These are phyloP conservation scores for Cochlearia excelsa DNA, from an alignment of 345 rosid genomes.

Conservation along the genomic window DNA sequence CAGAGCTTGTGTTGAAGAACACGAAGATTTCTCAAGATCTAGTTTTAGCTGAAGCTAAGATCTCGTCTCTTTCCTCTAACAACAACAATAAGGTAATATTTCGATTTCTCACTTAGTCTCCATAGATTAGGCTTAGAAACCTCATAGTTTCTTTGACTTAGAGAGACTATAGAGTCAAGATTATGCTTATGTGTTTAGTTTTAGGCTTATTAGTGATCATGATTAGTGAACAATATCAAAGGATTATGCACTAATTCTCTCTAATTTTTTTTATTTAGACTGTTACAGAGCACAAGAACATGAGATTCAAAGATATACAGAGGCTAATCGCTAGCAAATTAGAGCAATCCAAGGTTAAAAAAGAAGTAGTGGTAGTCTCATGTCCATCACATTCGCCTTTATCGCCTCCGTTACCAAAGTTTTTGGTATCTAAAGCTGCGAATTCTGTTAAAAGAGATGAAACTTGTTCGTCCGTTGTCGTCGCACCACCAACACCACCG, in stretches of 20 bases:
- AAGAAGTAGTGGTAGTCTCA: constrained; percentile 41
- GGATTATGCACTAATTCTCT: not conserved
- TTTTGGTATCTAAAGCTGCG: constrained; percentile 34
- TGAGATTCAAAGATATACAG: constrained; percentile 73
- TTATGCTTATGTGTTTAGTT: not conserved
- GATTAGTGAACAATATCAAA: no score
- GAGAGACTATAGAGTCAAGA: constrained; percentile 3
- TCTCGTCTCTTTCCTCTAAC: constrained; percentile 44
- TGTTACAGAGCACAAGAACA: constrained; percentile 44
- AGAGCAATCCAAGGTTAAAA: constrained; percentile 47
- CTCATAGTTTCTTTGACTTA: constrained; percentile 5
- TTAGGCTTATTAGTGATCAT: no score
- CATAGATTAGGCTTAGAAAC: not conserved
- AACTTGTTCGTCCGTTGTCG: constrained; percentile 24
- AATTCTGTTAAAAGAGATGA: constrained; percentile 32
- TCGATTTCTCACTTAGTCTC: not conserved
- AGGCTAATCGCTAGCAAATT: constrained; percentile 62
- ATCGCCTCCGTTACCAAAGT: constrained; percentile 29
- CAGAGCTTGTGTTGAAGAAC: constrained; percentile 52
- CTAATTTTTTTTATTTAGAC: constrained; percentile 36
- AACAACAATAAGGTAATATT: constrained; percentile 42
- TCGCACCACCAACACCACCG: constrained; percentile 54
- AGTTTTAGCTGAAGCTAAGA: constrained; percentile 58
- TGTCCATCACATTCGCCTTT: constrained; percentile 32
- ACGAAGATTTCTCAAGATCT: constrained; percentile 58